phyloP scores from a whole-genome alignment of 2,329 filamentous ascomycete species.

The Exophiala sp. region DNA sequence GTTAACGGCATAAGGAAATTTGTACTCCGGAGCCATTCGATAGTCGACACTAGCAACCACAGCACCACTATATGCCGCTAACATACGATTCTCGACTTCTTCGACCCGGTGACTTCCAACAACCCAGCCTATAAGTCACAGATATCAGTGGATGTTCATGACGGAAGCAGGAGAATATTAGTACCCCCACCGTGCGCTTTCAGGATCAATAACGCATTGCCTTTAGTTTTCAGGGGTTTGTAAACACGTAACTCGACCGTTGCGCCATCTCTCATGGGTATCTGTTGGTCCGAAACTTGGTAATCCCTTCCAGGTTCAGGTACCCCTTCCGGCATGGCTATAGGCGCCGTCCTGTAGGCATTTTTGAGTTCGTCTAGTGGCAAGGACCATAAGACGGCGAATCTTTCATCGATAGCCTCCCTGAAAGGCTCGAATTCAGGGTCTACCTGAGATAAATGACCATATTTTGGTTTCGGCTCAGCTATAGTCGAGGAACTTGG shows the following conservation, averaged over 20 bases:
- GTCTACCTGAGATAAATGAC: conserved; percentile 2
- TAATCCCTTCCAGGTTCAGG: conserved; percentile 4
- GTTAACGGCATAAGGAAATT: conserved; percentile 11
- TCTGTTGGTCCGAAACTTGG: not conserved
- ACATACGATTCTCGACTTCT: conserved; percentile 9
- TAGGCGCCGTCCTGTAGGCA: conserved; percentile 1
- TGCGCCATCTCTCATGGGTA: conserved; percentile 21
- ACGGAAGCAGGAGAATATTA: not conserved
- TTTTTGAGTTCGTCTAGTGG: conserved; percentile 8
- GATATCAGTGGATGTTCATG: not conserved
- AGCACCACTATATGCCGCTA: conserved; percentile 11
- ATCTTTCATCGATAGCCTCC: not conserved
- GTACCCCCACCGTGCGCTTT: conserved; percentile 25
- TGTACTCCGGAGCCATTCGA: conserved; percentile 17
- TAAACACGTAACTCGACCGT: conserved; percentile 22
- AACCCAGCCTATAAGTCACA: conserved; percentile 12
- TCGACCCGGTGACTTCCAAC: conserved; percentile 22
- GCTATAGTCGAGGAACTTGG: not conserved
- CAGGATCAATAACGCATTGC: conserved; percentile 10
- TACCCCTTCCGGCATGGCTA: not conserved
- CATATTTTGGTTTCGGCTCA: not conserved
- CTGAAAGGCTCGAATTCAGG: not conserved
- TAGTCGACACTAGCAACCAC: conserved; percentile 14
- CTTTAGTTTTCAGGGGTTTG: not conserved
- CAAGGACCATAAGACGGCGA: conserved; percentile 1